Conservation (phyloP, 345 rosid genomes). For the Dovyalis caffra region DNA sequence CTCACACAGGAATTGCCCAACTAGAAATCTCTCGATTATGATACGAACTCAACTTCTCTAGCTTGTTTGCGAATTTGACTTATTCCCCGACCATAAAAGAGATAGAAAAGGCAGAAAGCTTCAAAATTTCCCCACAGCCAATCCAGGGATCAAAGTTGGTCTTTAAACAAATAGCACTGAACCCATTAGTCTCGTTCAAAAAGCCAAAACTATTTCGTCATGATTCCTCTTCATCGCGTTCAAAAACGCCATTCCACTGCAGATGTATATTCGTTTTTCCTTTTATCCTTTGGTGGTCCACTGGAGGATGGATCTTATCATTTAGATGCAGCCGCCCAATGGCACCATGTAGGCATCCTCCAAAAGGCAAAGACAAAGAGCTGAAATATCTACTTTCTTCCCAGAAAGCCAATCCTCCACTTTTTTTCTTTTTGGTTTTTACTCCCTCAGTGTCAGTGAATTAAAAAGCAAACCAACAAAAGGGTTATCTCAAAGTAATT, state of each 20-base stretch:
- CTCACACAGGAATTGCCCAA: neutral
- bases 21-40: neutral
- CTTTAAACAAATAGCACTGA: neutral
- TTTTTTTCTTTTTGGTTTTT: neutral
- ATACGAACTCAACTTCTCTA: neutral
- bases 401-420: neutral
- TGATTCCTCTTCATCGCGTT: neutral
- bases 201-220: neutral
- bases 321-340: neutral
- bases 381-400: neutral
- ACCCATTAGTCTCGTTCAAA: neutral
- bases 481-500: neutral
- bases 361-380: neutral
- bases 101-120: neutral
- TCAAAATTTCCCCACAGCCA: neutral
- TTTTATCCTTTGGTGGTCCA: constrained; percentile 7
- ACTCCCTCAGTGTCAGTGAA: no score
- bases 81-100: neutral
- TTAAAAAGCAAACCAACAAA: neutral
- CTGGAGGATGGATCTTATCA: neutral
- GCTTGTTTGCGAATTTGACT: neutral
- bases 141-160: neutral
- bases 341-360: neutral
- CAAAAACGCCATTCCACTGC: neutral
- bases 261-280: neutral